phyloP scores from a whole-genome alignment of 495 filamentous ascomycete genomes.

The Neurospora sp. region DNA sequence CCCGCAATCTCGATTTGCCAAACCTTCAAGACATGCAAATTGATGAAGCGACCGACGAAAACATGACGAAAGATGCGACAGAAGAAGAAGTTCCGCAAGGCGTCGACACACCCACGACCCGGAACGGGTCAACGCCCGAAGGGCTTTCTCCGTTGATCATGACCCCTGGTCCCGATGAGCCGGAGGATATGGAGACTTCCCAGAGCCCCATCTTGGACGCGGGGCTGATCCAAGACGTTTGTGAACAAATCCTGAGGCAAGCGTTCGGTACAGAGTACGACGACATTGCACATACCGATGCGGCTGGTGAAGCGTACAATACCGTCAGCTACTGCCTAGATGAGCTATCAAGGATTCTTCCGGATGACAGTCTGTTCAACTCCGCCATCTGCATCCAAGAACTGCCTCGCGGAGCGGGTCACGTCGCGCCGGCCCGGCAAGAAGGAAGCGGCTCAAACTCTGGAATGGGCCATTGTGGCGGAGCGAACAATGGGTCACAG shows the following conservation, averaged over 20 bases:
- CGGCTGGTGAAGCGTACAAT: conserved; percentile 8
- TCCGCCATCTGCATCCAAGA: conserved; percentile 1
- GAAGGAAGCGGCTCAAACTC: background rate
- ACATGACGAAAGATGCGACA: background rate
- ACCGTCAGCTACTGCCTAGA: conserved; percentile 17
- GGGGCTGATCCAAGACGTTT: conserved; percentile 12
- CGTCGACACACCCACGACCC: background rate
- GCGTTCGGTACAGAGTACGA: conserved; percentile 16
- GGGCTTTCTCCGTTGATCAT: background rate
- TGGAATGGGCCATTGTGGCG: background rate
- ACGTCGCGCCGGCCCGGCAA: background rate
- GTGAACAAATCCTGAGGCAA: conserved; percentile 13
- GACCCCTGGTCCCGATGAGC: background rate
- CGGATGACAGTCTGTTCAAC: background rate
- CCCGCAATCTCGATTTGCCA: background rate
- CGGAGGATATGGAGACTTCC: background rate
- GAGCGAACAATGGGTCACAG: background rate
- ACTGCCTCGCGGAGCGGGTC: background rate
- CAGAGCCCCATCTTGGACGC: background rate
- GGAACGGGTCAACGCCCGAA: background rate
- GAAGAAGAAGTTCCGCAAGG: background rate
- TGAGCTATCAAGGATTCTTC: conserved; percentile 15
- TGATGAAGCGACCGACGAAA: background rate
- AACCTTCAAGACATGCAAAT: background rate
- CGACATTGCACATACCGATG: conserved; percentile 12